phyloP scores from a whole-genome alignment of 495 filamentous ascomycete genomes.

The Parathielavia appendiculata region DNA sequence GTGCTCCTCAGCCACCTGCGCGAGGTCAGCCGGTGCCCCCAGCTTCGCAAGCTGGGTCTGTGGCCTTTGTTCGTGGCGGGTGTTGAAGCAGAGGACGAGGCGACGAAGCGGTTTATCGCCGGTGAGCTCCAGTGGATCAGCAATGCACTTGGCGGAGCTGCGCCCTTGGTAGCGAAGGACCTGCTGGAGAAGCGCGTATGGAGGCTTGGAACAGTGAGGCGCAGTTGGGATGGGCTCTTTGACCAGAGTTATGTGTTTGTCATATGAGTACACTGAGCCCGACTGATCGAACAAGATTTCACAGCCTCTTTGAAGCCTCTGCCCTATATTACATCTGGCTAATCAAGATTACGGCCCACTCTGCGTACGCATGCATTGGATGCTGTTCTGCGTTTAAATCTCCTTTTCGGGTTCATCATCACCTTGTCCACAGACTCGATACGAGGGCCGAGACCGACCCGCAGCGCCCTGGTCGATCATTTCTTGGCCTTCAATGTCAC shows the following conservation, averaged over 20 bases:
- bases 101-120: not conserved
- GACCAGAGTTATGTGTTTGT: slow-evolving; percentile 11
- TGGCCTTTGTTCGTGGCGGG: slow-evolving; percentile 10
- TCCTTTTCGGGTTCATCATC: too few species aligned
- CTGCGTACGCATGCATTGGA: too few species aligned
- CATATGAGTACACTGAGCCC: not conserved
- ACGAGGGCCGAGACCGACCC: not conserved
- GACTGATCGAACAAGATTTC: too few species aligned
- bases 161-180: slow-evolving; percentile 6
- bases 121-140: slow-evolving; percentile 7
- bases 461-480: not conserved
- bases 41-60: slow-evolving; percentile 6
- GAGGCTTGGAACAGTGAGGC: not conserved
- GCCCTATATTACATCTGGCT: too few species aligned
- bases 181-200: slow-evolving; percentile 1
- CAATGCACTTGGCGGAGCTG: slow-evolving; percentile 3
- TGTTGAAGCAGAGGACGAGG: not conserved
- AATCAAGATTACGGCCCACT: too few species aligned
- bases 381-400: too few species aligned
- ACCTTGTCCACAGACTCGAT: too few species aligned
- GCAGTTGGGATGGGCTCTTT: slow-evolving; percentile 5
- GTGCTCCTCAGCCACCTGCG: not conserved
- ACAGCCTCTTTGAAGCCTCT: too few species aligned
- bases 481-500: slow-evolving; percentile 3
- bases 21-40: not conserved